Percentiles rank a stretch among this genome's conserved stretches.
Evolutionary conservation across 805 yeast species (phyloP).

Genomic region (Metschnikowia lunata): DNA sequence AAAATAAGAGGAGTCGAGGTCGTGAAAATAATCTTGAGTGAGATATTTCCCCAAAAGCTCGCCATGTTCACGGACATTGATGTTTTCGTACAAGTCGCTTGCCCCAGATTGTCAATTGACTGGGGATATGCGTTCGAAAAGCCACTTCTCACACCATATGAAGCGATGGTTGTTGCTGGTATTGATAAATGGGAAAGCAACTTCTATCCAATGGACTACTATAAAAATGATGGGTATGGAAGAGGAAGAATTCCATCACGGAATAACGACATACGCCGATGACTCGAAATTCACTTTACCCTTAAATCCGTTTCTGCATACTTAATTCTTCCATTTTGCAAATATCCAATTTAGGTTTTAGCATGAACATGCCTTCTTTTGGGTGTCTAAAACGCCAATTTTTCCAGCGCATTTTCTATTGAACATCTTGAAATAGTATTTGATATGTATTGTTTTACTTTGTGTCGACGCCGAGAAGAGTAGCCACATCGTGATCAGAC

Average conservation of each 20-base stretch:
- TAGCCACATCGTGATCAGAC: conserved; percentile 58
- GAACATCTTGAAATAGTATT: too few relatives aligned
- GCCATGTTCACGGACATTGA: conserved; percentile 92
- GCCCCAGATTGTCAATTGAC: conserved; percentile 92
- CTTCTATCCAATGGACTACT: conserved; percentile 94
- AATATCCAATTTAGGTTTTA: too few relatives aligned
- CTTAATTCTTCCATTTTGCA: too few relatives aligned
- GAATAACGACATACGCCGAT: not conserved
- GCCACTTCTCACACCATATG: conserved; percentile 92
- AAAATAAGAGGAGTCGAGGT: conserved; percentile 55
- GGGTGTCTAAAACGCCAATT: too few relatives aligned
- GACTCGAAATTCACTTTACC: too few relatives aligned
- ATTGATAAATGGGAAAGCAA: conserved; percentile 63
- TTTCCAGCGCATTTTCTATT: too few relatives aligned
- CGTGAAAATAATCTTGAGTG: conserved; percentile 80
- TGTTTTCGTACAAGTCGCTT: conserved; percentile 95
- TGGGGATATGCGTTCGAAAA: conserved; percentile 98
- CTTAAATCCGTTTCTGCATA: too few relatives aligned
- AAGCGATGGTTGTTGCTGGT: conserved; percentile 84
- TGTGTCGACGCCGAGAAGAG: conserved; percentile 62
- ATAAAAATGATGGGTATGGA: conserved; percentile 85
- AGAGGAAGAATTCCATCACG: conserved; percentile 65
- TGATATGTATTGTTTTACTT: too few relatives aligned
- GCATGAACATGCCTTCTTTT: too few relatives aligned
- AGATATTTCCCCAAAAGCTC: conserved; percentile 87